Conservation (phyloP, 164 flowering plant species). For the Umbellularia californica region DNA sequence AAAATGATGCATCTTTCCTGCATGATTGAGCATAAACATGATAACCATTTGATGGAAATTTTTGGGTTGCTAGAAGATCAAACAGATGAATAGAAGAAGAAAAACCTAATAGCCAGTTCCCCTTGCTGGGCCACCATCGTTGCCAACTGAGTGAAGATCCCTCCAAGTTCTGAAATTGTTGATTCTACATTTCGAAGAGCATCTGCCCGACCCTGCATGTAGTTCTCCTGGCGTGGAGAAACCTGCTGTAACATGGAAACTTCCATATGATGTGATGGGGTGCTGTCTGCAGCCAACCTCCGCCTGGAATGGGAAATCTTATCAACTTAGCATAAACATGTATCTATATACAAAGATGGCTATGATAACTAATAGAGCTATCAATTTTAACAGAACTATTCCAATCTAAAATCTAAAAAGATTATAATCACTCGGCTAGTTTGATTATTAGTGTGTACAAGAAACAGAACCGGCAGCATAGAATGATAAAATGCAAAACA, state of each 20-base stretch:
- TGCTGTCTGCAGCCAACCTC: conserved; percentile 55
- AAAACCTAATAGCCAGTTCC: conserved; percentile 82
- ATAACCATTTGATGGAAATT: too few species aligned
- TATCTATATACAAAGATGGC: not conserved
- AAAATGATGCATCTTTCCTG: too few species aligned
- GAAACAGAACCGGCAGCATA: not conserved
- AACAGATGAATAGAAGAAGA: not conserved
- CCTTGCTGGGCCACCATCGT: conserved; percentile 92
- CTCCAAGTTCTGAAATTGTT: conserved; percentile 81
- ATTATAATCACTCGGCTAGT: not conserved
- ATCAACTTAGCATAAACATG: not conserved
- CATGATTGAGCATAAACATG: too few species aligned
- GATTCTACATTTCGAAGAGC: conserved; percentile 92
- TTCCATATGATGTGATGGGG: conserved; percentile 66
- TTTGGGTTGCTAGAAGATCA: too few species aligned
- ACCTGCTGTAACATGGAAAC: conserved; percentile 80
- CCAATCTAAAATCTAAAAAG: not conserved
- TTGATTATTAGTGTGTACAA: not conserved
- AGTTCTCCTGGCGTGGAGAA: conserved; percentile 64
- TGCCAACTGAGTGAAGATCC: conserved; percentile 82
- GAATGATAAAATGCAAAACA: not conserved
- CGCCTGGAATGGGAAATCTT: conserved; percentile 41
- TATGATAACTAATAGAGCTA: not conserved
- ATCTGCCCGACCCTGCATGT: conserved; percentile 47
- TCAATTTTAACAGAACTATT: not conserved